A percentile compares a stretch with the other conserved stretches of the same genome.
These are phyloP conservation scores for Phylloporus scabripes DNA, from an alignment of 768 basidiomycete genomes.

Conservation along the genomic window DNA sequence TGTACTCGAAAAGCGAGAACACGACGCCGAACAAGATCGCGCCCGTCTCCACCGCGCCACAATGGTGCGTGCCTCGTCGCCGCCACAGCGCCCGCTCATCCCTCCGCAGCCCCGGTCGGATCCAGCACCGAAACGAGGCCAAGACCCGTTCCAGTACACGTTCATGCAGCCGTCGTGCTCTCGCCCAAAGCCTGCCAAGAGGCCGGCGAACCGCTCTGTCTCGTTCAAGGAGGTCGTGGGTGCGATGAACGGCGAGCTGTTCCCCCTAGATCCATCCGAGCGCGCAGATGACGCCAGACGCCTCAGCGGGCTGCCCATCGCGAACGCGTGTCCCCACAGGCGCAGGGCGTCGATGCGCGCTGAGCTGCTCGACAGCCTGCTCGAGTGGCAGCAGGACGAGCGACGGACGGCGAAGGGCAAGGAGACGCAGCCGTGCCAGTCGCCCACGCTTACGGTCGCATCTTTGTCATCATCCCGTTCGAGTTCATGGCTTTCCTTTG, in stretches of 20 bases:
- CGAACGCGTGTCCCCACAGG: conserved; percentile 9
- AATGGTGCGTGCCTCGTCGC: conserved; percentile 14
- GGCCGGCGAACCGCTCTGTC: conserved; percentile 33
- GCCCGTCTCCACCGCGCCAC: conserved; percentile 19
- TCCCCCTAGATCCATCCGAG: conserved; percentile 37
- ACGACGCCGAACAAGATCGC: conserved; percentile 26
- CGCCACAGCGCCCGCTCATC: conserved; percentile 3
- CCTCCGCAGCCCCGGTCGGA: conserved; percentile 16
- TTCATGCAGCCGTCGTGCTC: conserved; percentile 27
- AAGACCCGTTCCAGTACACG: conserved; percentile 30
- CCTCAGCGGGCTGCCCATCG: conserved; percentile 22
- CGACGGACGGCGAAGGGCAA: conserved; percentile 37
- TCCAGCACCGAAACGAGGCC: conserved; percentile 11
- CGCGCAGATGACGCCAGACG: conserved; percentile 30
- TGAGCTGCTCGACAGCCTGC: conserved; percentile 41
- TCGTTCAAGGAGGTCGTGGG: conserved; percentile 52
- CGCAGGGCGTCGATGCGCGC: conserved; percentile 21
- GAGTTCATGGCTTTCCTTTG: conserved; percentile 40
- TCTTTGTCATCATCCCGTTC: conserved; percentile 33
- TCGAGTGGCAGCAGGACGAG: conserved; percentile 40
- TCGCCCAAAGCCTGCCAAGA: conserved; percentile 16
- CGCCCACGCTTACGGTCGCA: conserved; percentile 20
- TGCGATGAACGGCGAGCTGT: conserved; percentile 56
- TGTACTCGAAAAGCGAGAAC: conserved; percentile 32
- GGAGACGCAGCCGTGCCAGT: conserved; percentile 26